phyloP scores from a whole-genome alignment of 139 green algal genomes.

The Cymbomonas tetramitiformis region DNA sequence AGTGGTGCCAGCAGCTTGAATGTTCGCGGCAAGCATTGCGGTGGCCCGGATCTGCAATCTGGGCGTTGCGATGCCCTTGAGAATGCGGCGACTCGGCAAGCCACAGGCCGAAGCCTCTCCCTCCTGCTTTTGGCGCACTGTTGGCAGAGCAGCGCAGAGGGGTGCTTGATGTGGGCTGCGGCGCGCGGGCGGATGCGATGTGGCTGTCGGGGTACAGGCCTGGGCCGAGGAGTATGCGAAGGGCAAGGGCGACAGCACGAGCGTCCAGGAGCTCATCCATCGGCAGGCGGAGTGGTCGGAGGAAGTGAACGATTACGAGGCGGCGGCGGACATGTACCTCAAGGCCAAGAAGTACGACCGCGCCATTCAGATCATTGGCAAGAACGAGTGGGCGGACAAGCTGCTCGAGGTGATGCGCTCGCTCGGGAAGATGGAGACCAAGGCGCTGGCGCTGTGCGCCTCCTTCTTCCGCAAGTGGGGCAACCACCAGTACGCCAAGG shows the following conservation, averaged over 20 bases:
- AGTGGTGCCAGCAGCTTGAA: too few species aligned
- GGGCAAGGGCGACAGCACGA: neutral
- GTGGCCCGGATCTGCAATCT: too few species aligned
- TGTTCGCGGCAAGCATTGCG: too few species aligned
- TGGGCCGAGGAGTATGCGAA: slow-evolving; percentile 50
- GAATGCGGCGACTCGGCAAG: too few species aligned
- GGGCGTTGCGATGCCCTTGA: too few species aligned
- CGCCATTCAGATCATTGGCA: slow-evolving; percentile 47
- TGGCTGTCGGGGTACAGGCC: too few species aligned
- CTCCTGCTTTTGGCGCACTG: too few species aligned
- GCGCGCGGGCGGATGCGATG: too few species aligned
- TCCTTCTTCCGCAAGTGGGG: slow-evolving; percentile 22
- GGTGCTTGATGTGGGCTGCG: too few species aligned
- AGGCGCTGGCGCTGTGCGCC: slow-evolving; percentile 22
- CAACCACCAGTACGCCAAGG: slow-evolving; percentile 44
- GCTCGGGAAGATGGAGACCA: slow-evolving; percentile 31
- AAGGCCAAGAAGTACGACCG: slow-evolving; percentile 52
- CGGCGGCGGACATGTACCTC: slow-evolving; percentile 66
- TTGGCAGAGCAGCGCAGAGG: too few species aligned
- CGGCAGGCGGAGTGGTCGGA: slow-evolving; percentile 66
- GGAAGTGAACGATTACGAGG: slow-evolving; percentile 58
- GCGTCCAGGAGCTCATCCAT: slow-evolving; percentile 46
- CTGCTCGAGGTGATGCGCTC: slow-evolving; percentile 38
- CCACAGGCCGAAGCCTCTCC: too few species aligned
- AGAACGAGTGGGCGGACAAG: slow-evolving; percentile 49